Conservation (phyloP, 2,329 filamentous ascomycete species). For the Coccinonectria pachysandricola region DNA sequence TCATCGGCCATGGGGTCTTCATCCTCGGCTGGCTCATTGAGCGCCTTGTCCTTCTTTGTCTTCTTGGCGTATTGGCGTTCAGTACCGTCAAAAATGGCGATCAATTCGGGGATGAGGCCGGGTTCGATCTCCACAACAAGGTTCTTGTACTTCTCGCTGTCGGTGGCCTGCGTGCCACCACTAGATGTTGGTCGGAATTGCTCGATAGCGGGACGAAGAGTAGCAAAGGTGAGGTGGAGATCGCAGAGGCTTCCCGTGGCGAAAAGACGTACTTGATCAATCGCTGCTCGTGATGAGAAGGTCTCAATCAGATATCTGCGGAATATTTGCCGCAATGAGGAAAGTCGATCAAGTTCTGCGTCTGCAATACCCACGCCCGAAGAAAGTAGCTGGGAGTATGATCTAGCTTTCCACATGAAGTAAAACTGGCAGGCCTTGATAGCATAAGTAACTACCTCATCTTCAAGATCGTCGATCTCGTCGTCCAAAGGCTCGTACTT, state of each 20-base stretch:
- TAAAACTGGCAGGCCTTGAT: slow-evolving; percentile 75
- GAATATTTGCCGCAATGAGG: slow-evolving; percentile 44
- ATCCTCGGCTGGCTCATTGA: slow-evolving; percentile 57
- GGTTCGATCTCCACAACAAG: slow-evolving; percentile 60
- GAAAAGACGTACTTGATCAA: slow-evolving; percentile 69
- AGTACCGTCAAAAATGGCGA: slow-evolving; percentile 65
- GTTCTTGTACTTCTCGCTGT: slow-evolving; percentile 22
- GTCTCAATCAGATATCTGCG: slow-evolving; percentile 55
- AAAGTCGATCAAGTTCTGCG: slow-evolving; percentile 50
- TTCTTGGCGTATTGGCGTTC: slow-evolving; percentile 72
- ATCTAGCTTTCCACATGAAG: slow-evolving; percentile 84
- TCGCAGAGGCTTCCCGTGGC: slow-evolving; percentile 73
- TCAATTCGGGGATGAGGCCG: slow-evolving; percentile 54
- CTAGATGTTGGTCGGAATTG: slow-evolving; percentile 23
- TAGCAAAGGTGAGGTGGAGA: slow-evolving; percentile 68
- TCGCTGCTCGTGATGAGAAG: slow-evolving; percentile 54
- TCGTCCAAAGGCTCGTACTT: slow-evolving; percentile 57
- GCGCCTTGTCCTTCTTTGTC: slow-evolving; percentile 42
- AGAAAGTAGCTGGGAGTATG: slow-evolving; percentile 44
- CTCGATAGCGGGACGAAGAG: slow-evolving; percentile 48
- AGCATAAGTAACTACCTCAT: slow-evolving; percentile 64
- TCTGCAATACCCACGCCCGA: slow-evolving; percentile 46
- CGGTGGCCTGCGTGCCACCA: slow-evolving; percentile 12
- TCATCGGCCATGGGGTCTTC: slow-evolving; percentile 63
- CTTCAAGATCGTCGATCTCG: slow-evolving; percentile 66